Evolutionary conservation across 306 rosid species (phyloP), one percentile per base, ranked within the genome.

Genomic region (Cicer arietinum): DNA sequence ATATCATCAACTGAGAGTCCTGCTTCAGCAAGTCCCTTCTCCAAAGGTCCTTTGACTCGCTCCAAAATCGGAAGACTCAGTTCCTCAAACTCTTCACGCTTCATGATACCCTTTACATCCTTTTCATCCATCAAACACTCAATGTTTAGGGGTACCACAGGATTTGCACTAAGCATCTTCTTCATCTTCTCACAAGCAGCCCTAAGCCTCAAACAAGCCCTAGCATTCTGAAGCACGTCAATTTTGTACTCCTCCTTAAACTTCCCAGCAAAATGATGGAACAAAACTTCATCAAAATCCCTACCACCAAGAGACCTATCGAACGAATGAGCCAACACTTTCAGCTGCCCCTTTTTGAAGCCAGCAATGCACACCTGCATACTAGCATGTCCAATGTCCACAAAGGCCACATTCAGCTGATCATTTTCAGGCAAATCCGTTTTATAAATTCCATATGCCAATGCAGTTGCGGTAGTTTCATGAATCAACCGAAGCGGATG

Each of bases 291-390:
- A 48, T 94, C 99, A 41, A 94, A 94, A 73, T 94, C 99, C 71
- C 96, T 92, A 78, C 99, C 99, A 41, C 99, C 97, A 62, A 94
- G 78, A 46, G 95, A 87, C 79, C 84, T 87, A 71, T 94, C 99
- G 56, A 62, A 89, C 1, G 95, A 61, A 86, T 94, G 99, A 69
- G 99, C 83, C 85, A 94, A 78, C 42, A 94, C 84, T 78, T 86
- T 92, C 77, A 94, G 77, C 86, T 92, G 99, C 50, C 99, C 99
- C 81, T 88, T 92, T 71, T 90, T 92, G 77, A 86, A 92, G 2
- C 97, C 99, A 68, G 93, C 96, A 81, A 94, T 88, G 74, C 97
- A 94, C 1, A 94, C 99, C 78, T 94, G 99, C 96, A 92, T 90
- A 88, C 95, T 92, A 51, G 90, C 90, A 84, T 94, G 99, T 3